Conservation (phyloP, 139 green algal species). For the Chlorella sorokiniana region DNA sequence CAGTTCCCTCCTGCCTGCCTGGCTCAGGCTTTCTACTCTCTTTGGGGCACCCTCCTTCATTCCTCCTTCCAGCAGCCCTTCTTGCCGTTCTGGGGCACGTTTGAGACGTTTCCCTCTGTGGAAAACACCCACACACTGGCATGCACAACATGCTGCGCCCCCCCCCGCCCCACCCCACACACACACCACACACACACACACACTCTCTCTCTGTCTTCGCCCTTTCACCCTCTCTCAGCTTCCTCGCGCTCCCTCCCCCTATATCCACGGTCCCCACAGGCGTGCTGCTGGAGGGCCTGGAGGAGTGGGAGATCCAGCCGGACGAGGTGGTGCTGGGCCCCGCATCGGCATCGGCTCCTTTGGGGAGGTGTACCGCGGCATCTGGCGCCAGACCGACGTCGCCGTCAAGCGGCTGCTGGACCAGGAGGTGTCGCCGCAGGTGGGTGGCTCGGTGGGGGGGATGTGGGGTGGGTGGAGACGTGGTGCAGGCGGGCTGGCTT, state of each 20-base stretch:
- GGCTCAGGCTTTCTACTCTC: too few relatives aligned
- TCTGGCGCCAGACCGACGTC: constrained; percentile 88
- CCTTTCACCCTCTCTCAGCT: background rate
- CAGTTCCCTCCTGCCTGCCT: background rate
- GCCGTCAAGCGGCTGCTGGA: constrained; percentile 91
- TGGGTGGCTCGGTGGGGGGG: constrained; percentile 26
- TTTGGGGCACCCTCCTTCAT: too few relatives aligned
- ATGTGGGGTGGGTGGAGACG: background rate
- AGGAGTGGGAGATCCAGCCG: constrained; percentile 73
- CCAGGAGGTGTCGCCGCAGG: constrained; percentile 63
- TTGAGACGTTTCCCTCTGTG: too few relatives aligned
- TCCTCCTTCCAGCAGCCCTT: too few relatives aligned
- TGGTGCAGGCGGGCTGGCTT: background rate
- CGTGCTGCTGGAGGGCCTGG: constrained; percentile 25
- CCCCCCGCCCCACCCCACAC: too few relatives aligned
- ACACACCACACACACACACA: too few relatives aligned
- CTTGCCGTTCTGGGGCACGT: too few relatives aligned
- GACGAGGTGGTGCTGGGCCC: constrained; percentile 64
- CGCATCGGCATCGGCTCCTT: constrained; percentile 85
- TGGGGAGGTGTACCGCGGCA: constrained; percentile 70
- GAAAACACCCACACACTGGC: too few relatives aligned
- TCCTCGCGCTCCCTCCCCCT: background rate
- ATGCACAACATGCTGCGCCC: too few relatives aligned
- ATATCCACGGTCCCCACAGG: too few relatives aligned
- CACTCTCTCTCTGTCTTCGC: background rate